Percentiles rank a stretch among this genome's conserved stretches.
Conservation (phyloP, 75 land plant genomes). For the Picea glauca region DNA sequence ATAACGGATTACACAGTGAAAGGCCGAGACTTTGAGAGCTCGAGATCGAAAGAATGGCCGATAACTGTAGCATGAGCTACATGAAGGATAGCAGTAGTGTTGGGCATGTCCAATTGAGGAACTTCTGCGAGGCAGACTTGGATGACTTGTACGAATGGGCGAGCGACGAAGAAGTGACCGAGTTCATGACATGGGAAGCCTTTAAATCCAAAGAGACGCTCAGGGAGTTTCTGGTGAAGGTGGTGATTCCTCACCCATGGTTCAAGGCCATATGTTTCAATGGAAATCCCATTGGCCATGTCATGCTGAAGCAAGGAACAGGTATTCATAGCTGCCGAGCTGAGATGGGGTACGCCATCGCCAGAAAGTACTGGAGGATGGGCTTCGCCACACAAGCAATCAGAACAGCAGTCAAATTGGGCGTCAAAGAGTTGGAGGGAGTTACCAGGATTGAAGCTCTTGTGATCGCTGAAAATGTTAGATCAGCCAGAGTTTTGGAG, state of each 20-base stretch:
- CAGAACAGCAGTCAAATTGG: constrained; percentile 17
- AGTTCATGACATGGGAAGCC: constrained; percentile 26
- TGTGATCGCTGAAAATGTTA: constrained; percentile 39
- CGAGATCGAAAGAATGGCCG: too few species aligned
- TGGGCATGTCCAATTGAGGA: too few species aligned
- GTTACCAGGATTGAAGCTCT: constrained; percentile 45
- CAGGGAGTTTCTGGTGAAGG: constrained; percentile 9
- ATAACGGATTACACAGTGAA: too few species aligned
- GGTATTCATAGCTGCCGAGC: constrained; percentile 12
- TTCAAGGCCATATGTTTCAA: constrained; percentile 48
- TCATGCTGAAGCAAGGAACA: background rate
- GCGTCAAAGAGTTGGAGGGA: constrained; percentile 32
- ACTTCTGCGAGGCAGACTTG: constrained; percentile 25
- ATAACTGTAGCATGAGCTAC: too few species aligned
- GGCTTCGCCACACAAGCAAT: constrained; percentile 51
- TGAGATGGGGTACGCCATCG: constrained; percentile 47
- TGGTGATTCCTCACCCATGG: constrained; percentile 41
- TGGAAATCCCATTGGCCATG: background rate
- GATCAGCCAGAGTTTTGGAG: constrained; percentile 47
- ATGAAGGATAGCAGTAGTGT: too few species aligned
- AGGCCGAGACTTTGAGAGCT: too few species aligned
- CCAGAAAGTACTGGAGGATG: constrained; percentile 45
- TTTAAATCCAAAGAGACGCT: constrained; percentile 31
- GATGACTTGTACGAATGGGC: constrained; percentile 52
- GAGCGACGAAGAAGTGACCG: constrained; percentile 39